A percentile compares a stretch with the other conserved stretches of the same genome.
Conservation (phyloP, 2,329 filamentous ascomycete genomes). For the Diatrype stigma region DNA sequence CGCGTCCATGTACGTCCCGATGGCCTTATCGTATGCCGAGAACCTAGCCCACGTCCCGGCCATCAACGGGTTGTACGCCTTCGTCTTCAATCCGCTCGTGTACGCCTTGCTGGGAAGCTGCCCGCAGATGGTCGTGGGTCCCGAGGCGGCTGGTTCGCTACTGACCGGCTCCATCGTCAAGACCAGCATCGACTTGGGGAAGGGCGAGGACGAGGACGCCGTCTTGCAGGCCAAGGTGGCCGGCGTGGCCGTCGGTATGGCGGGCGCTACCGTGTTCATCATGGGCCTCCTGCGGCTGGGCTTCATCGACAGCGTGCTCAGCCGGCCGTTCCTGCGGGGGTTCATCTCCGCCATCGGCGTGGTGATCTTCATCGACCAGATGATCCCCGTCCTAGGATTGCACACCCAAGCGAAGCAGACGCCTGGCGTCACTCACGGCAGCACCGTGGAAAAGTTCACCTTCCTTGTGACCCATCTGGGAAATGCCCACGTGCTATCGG, state of each 20-base stretch:
- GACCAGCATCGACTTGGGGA: conserved; percentile 66
- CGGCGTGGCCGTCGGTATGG: conserved; percentile 82
- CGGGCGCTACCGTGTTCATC: conserved; percentile 82
- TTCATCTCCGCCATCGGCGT: conserved; percentile 98
- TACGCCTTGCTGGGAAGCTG: conserved; percentile 91
- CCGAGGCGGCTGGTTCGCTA: conserved; percentile 88
- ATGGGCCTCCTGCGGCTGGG: conserved; percentile 82
- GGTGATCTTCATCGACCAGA: conserved; percentile 91
- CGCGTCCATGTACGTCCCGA: conserved; percentile 97
- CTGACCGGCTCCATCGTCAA: conserved; percentile 85
- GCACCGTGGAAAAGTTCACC: conserved; percentile 76
- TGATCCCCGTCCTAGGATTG: conserved; percentile 86
- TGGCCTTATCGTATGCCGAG: conserved; percentile 88
- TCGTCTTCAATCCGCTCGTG: conserved; percentile 85
- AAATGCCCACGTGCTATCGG: conserved; percentile 70
- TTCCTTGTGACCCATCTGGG: conserved; percentile 69
- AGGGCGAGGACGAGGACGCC: conserved; percentile 60
- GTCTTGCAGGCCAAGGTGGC: conserved; percentile 74
- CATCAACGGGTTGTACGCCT: conserved; percentile 90
- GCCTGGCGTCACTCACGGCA: conserved; percentile 71
- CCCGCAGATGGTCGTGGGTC: conserved; percentile 89
- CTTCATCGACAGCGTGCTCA: conserved; percentile 91
- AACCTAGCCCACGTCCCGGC: conserved; percentile 91
- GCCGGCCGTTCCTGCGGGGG: conserved; percentile 83
- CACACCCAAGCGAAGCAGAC: conserved; percentile 57